Evolutionary conservation across 2,329 filamentous ascomycete species (phyloP).

Genomic region (Dactylella cylindrospora): DNA sequence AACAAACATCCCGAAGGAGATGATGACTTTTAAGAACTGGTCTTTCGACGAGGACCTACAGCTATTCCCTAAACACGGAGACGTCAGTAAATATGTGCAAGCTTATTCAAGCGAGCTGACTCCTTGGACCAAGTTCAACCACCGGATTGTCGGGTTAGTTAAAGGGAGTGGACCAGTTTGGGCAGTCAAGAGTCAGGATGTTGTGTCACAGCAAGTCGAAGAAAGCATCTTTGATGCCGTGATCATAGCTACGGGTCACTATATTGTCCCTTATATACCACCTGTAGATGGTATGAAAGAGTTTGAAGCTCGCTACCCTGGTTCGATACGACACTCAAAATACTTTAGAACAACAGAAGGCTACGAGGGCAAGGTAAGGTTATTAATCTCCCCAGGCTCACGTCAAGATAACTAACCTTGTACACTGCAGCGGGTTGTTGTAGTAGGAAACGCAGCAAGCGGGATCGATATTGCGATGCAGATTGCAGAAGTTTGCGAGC

Average conservation of each 20-base stretch:
- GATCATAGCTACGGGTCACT: constrained; percentile 74
- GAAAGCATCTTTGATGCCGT: constrained; percentile 66
- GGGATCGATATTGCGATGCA: constrained; percentile 81
- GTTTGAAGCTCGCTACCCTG: constrained; percentile 64
- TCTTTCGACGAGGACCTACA: constrained; percentile 65
- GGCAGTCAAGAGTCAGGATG: constrained; percentile 24
- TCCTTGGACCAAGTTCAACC: constrained; percentile 43
- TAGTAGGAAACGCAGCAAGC: constrained; percentile 82
- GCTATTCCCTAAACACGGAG: constrained; percentile 72
- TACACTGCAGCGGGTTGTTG: constrained; percentile 64
- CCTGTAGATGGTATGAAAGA: constrained; percentile 61
- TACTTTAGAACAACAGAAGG: constrained; percentile 68
- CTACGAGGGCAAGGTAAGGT: constrained; percentile 60
- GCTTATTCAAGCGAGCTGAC: constrained; percentile 44
- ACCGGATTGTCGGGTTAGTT: constrained; percentile 25
- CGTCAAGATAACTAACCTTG: neutral
- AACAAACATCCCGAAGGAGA: constrained; percentile 77
- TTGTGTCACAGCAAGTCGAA: constrained; percentile 9
- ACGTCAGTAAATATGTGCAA: constrained; percentile 70
- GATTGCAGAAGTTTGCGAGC: constrained; percentile 63
- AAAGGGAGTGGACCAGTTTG: constrained; percentile 7
- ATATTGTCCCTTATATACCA: constrained; percentile 68
- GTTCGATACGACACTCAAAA: constrained; percentile 72
- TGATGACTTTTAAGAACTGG: constrained; percentile 79
- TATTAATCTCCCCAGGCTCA: neutral